These are phyloP conservation scores for Athelia psychrophila DNA, from an alignment of 1,284 basidiomycete genomes.

Conservation along the genomic window DNA sequence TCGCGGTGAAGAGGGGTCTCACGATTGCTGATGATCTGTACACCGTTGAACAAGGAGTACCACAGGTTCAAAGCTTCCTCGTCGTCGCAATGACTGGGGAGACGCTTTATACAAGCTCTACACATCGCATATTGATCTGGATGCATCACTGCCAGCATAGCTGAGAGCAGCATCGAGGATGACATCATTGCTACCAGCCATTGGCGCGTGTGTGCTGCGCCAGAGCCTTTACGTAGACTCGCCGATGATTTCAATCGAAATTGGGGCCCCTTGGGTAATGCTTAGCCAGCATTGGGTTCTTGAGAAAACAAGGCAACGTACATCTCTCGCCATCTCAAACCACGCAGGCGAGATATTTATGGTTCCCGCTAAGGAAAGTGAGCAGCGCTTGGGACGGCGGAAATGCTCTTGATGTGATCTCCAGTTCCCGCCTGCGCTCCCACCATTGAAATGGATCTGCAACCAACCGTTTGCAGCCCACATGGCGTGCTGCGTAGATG, in stretches of 20 bases:
- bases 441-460: too few species aligned
- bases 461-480: too few species aligned
- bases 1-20: slow-evolving; percentile 5
- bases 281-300: background rate
- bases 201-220: background rate
- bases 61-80: background rate
- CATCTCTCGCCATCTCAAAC: slow-evolving; percentile 4
- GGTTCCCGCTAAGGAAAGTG: background rate
- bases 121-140: slow-evolving; percentile 4
- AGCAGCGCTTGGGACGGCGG: too few species aligned
- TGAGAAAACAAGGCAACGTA: background rate
- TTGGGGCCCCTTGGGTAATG: background rate
- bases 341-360: slow-evolving; percentile 6
- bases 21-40: slow-evolving; percentile 5
- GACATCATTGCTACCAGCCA: background rate
- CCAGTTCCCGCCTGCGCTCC: too few species aligned
- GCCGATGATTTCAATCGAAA: background rate
- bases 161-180: background rate
- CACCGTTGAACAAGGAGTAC: slow-evolving; percentile 4
- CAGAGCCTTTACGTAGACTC: background rate
- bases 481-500: too few species aligned
- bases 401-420: too few species aligned
- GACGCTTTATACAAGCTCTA: background rate
- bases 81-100: background rate
- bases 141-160: slow-evolving; percentile 4